Evolutionary conservation across 2,329 filamentous ascomycete species (phyloP).

Genomic region (Fusarium oxysporum): DNA sequence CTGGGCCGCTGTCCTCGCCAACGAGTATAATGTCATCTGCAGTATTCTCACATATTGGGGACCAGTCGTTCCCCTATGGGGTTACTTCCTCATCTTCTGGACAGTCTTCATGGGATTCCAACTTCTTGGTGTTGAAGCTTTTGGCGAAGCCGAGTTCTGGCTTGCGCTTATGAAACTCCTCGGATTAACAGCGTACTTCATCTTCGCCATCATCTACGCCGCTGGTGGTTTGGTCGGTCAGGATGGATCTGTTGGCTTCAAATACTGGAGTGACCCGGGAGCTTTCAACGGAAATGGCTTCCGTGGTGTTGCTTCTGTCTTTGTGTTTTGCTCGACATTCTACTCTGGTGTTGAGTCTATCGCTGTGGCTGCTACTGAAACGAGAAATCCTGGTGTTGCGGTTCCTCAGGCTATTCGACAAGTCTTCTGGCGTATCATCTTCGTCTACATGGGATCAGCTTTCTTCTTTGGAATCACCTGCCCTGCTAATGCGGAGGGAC

Average conservation of each 20-base stretch:
- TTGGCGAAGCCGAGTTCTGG: constrained; percentile 86
- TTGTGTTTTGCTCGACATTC: constrained; percentile 77
- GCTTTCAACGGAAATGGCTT: constrained; percentile 76
- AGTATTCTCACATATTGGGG: constrained; percentile 76
- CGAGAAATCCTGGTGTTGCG: constrained; percentile 66
- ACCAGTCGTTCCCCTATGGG: constrained; percentile 71
- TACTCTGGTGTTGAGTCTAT: constrained; percentile 75
- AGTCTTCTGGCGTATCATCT: constrained; percentile 71
- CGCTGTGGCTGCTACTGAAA: constrained; percentile 72
- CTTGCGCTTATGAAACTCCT: constrained; percentile 78
- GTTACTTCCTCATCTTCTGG: constrained; percentile 80
- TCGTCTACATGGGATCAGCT: constrained; percentile 75
- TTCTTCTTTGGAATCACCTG: constrained; percentile 82
- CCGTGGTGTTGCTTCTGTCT: constrained; percentile 72
- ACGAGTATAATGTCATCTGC: constrained; percentile 77
- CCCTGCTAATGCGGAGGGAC: constrained; percentile 72
- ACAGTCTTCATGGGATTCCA: constrained; percentile 76
- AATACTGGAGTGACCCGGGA: constrained; percentile 78
- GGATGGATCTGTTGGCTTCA: constrained; percentile 71
- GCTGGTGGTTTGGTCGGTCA: constrained; percentile 73
- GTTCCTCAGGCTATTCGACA: constrained; percentile 70
- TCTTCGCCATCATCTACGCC: constrained; percentile 79
- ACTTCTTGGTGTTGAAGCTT: constrained; percentile 77
- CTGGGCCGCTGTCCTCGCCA: constrained; percentile 73
- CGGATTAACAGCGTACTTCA: constrained; percentile 76